Conservation (phyloP, 257 asterid species). For the Capsicum chinense region DNA sequence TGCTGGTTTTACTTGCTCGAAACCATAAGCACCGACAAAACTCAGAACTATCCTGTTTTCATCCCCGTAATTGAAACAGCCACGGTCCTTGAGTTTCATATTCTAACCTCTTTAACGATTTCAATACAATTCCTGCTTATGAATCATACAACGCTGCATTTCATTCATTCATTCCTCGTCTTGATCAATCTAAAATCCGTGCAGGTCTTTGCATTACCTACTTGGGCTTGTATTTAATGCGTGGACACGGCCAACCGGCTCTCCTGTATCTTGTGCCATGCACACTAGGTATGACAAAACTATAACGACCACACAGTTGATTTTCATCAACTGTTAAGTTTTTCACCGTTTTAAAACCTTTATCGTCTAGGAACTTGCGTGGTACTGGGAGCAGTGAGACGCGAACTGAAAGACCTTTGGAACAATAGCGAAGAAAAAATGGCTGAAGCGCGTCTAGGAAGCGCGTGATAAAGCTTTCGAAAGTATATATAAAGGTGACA, state of each 20-base stretch:
- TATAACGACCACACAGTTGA: constrained; percentile 15
- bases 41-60: neutral
- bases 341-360: constrained; percentile 29
- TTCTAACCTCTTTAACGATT: neutral
- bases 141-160: neutral
- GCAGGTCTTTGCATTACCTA: constrained; percentile 83
- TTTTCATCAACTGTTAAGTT: neutral
- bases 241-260: constrained; percentile 97
- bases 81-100: too few species aligned
- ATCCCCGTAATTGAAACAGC: neutral
- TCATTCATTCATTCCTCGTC: constrained; percentile 26
- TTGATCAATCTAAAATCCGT: constrained; percentile 32
- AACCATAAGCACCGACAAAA: neutral
- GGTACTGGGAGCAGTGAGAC: constrained; percentile 68
- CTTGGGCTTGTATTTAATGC: constrained; percentile 82
- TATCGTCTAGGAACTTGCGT: constrained; percentile 64
- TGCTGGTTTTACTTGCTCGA: neutral
- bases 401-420: constrained; percentile 84
- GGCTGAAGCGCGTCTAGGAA: constrained; percentile 25
- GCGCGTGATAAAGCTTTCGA: constrained; percentile 26
- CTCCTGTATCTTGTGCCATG: constrained; percentile 95
- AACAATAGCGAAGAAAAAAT: constrained; percentile 43
- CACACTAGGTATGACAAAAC: constrained; percentile 65
- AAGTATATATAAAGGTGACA: constrained; percentile 16
- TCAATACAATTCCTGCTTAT: neutral